These are phyloP conservation scores for Pulveroboletus sp. DNA, from an alignment of 768 basidiomycete species.

Conservation along the genomic window DNA sequence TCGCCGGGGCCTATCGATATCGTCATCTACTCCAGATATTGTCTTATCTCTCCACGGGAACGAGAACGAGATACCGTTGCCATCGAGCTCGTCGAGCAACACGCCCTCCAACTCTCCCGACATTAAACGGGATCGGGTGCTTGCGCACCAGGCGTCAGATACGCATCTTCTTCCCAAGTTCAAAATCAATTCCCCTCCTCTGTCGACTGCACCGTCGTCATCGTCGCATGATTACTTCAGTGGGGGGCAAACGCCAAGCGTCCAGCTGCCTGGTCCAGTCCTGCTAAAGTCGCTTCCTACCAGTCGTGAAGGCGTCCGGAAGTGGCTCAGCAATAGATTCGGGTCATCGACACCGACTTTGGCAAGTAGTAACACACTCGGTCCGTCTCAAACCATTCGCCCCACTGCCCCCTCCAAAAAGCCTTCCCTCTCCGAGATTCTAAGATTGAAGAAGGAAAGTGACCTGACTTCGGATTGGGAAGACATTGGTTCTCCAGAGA, in stretches of 20 bases:
- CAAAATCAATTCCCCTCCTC: conserved; percentile 39
- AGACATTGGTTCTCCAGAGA: conserved; percentile 46
- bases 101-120: conserved; percentile 52
- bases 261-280: conserved; percentile 36
- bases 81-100: conserved; percentile 49
- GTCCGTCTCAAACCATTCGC: conserved; percentile 31
- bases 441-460: conserved; percentile 53
- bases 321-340: conserved; percentile 69
- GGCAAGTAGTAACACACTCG: conserved; percentile 35
- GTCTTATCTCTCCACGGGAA: conserved; percentile 41
- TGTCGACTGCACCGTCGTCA: conserved; percentile 43
- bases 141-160: conserved; percentile 71
- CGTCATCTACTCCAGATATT: conserved; percentile 49
- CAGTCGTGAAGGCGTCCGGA: conserved; percentile 75
- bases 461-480: conserved; percentile 66
- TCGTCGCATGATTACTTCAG: conserved; percentile 53
- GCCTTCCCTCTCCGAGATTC: conserved; percentile 64
- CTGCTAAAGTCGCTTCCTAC: conserved; percentile 56
- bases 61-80: conserved; percentile 42
- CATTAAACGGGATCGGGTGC: conserved; percentile 53
- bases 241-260: conserved; percentile 23
- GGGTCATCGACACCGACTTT: conserved; percentile 42
- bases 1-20: conserved; percentile 48
- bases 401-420: conserved; percentile 51
- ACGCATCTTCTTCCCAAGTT: conserved; percentile 59